Base-by-base conservation (phyloP, 768 basidiomycete species). In the Tulasnella sp. region DNA sequence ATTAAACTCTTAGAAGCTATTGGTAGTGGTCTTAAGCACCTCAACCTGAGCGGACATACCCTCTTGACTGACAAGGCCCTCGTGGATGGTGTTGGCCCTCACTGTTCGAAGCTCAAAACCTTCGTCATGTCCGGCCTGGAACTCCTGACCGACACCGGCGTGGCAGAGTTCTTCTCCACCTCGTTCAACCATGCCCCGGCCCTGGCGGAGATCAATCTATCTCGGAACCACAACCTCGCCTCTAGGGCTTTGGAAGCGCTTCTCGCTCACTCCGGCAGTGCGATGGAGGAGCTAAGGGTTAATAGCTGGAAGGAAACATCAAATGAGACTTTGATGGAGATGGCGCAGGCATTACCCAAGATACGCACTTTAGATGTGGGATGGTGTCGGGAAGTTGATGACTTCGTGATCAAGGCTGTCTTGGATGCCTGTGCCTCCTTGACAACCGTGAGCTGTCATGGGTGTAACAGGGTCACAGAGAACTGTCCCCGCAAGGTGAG, bases 371-470 rank as follows among this genome's bases (percentile, higher is more conserved):
- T 97, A 42, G 87, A 98, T 66, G 70, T 92, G 2, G 85, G 92
- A 1, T 98, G 86, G 80, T 92, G 92, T 65, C 73, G 93, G 49
- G 77, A 79, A 21, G 76, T 87, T 42, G 85, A 92, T 60, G 86
- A 98, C 70, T 92, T 86, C 66, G 75, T 85, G 2, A 71, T 97
- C 62, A 84, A 87, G 69, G 78, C 73, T 12, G 71, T 92, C 64
- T 65, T 92, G 44, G 73, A 78, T 11, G 70, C 66, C 0, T 76
- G 78, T 54, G 27, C 66, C 0, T 66, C 70, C 22, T 60, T 84
- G 21, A 63, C 68, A 58, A 72, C 74, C 34, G 66, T 84, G 63
- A 78, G 73, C 58, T 75, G 80, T 10, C 83, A 75, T 73, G 80
- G 81, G 5, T 80, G 80, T 62, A 79, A 76, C 63, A 69, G 71